phyloP scores from a whole-genome alignment of 257 asterid genomes.

The Thymus quinquecostatus region DNA sequence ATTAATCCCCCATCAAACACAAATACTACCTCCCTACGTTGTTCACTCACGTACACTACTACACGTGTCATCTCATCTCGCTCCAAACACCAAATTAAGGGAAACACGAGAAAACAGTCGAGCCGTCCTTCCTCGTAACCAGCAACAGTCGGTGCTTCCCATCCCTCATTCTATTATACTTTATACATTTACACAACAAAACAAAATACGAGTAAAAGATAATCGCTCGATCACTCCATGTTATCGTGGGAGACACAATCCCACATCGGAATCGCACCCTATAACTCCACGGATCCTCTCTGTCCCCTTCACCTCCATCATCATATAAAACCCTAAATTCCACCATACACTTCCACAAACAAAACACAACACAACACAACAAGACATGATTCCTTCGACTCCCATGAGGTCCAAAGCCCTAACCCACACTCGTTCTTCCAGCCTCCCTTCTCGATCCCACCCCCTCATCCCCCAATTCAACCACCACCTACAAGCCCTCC shows the following conservation, averaged over 20 bases:
- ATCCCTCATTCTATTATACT: not conserved
- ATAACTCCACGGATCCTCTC: not conserved
- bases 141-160: conserved; percentile 37
- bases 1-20: not conserved
- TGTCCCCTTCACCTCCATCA: conserved; percentile 30
- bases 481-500: conserved; percentile 32
- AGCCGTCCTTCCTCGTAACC: conserved; percentile 33
- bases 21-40: conserved; percentile 25
- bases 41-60: not conserved
- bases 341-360: too few species aligned
- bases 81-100: too few species aligned
- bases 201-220: not conserved
- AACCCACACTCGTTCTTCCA: conserved; percentile 46
- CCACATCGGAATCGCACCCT: conserved; percentile 9
- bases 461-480: conserved; percentile 51
- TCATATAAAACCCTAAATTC: conserved; percentile 17
- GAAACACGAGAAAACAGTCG: not conserved
- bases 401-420: conserved; percentile 43
- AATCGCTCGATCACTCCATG: not conserved
- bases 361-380: too few species aligned
- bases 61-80: not conserved
- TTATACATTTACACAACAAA: not conserved
- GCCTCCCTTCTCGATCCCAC: conserved; percentile 50
- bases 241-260: conserved; percentile 31
- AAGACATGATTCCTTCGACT: conserved; percentile 26